Percentiles rank a stretch among this genome's conserved stretches.
These are phyloP conservation scores for Talaromyces sp. DNA, from an alignment of 2,329 filamentous ascomycete species.

Conservation along the genomic window DNA sequence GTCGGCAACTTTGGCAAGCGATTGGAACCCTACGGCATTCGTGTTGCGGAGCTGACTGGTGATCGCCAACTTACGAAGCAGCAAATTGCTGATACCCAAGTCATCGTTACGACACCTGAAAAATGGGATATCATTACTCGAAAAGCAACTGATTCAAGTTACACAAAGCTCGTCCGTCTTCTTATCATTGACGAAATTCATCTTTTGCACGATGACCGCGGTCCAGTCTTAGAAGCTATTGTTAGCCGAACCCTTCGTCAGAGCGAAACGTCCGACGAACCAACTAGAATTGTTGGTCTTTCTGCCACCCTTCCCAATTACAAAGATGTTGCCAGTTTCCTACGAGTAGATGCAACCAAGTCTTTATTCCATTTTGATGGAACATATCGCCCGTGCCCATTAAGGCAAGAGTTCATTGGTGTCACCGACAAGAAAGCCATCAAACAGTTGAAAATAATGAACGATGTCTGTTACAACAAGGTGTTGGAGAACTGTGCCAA, in stretches of 20 bases:
- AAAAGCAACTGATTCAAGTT: constrained; percentile 93
- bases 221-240: constrained; percentile 93
- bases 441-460: constrained; percentile 98
- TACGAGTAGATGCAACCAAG: constrained; percentile 78
- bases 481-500: constrained; percentile 70
- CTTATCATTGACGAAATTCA: constrained; percentile 99
- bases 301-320: constrained; percentile 97
- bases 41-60: constrained; percentile 91
- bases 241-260: constrained; percentile 90
- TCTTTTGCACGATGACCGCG: constrained; percentile 92
- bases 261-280: constrained; percentile 89
- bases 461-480: constrained; percentile 97
- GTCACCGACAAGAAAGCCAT: constrained; percentile 98
- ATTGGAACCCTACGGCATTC: constrained; percentile 83
- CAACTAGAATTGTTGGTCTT: constrained; percentile 83
- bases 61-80: constrained; percentile 98
- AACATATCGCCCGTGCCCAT: constrained; percentile 84
- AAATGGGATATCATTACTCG: constrained; percentile 99
- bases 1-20: constrained; percentile 95
- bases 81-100: constrained; percentile 94
- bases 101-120: constrained; percentile 97
- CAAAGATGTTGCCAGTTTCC: constrained; percentile 88
- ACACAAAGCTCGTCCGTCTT: constrained; percentile 92
- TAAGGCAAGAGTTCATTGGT: constrained; percentile 95
- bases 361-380: constrained; percentile 96